Percentiles rank a stretch among this genome's conserved stretches.
phyloP scores from a whole-genome alignment of 2,329 filamentous ascomycete genomes.

The Fusarium goolgardi region DNA sequence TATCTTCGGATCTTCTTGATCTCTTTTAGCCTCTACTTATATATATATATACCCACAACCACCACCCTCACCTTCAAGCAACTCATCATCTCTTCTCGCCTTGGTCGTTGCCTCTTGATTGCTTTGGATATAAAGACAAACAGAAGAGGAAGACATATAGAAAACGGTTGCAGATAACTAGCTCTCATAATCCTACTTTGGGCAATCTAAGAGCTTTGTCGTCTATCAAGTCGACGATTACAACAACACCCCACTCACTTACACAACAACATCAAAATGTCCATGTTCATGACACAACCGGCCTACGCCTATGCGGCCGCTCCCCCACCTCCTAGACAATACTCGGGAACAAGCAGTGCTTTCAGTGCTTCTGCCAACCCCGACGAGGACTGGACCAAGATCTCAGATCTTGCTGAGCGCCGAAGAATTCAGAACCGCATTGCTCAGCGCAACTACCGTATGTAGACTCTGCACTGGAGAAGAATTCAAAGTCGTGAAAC shows the following conservation, averaged over 20 bases:
- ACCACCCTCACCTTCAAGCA: conserved; percentile 27
- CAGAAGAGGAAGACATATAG: conserved; percentile 28
- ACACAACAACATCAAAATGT: conserved; percentile 47
- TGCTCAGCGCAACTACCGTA: conserved; percentile 97
- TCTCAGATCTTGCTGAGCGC: conserved; percentile 94
- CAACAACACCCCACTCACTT: conserved; percentile 17
- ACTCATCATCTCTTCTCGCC: conserved; percentile 8
- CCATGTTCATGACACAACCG: conserved; percentile 53
- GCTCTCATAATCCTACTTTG: conserved; percentile 24
- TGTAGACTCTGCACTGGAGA: conserved; percentile 51
- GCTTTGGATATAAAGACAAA: conserved; percentile 33
- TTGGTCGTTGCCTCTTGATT: conserved; percentile 26
- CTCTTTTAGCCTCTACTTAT: conserved; percentile 16
- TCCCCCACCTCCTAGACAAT: conserved; percentile 68
- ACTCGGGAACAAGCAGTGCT: conserved; percentile 86
- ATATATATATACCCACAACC: conserved; percentile 19
- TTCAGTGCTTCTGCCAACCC: conserved; percentile 95
- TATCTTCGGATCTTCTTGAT: conserved; percentile 36
- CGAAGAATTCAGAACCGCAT: conserved; percentile 97
- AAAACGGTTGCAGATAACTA: conserved; percentile 27
- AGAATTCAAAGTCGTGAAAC: not conserved
- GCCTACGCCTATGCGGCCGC: conserved; percentile 50
- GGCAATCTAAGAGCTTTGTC: conserved; percentile 32
- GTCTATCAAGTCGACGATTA: conserved; percentile 27
- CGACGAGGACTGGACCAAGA: conserved; percentile 99